Evolutionary conservation across 495 filamentous ascomycete species (phyloP).

Genomic region (Tuber brumale): DNA sequence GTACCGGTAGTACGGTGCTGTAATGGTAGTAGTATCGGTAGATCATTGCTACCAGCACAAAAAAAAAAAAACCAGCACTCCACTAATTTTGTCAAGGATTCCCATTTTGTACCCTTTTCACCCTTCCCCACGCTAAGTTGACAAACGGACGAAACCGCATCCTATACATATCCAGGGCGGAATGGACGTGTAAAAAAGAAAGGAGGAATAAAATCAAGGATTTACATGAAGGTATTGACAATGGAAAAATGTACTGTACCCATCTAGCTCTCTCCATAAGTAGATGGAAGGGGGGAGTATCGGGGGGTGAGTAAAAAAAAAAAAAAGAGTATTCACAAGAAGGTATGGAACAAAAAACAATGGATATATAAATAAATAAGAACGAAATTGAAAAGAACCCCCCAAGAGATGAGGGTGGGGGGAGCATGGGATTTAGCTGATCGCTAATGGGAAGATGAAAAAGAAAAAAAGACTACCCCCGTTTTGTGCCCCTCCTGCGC

Average conservation of each 20-base stretch:
- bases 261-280: background rate
- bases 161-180: background rate
- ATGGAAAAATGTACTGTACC: background rate
- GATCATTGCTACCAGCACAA: too few species aligned
- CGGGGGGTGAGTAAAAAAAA: background rate
- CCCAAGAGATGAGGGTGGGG: background rate
- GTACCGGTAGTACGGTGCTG: too few species aligned
- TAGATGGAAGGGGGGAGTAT: background rate
- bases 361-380: background rate
- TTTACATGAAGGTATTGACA: slow-evolving; percentile 3
- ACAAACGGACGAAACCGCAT: background rate
- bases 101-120: too few species aligned
- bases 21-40: too few species aligned
- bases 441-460: background rate
- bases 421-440: background rate
- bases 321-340: background rate
- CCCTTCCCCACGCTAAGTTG: background rate
- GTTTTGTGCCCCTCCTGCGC: background rate
- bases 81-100: too few species aligned
- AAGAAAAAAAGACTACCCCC: background rate
- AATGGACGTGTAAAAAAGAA: background rate
- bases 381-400: background rate
- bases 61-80: too few species aligned
- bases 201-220: background rate
- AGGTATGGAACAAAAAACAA: background rate